Base-by-base conservation (phyloP, 352 stramenopile genomes). In the Pythium sp. region DNA sequence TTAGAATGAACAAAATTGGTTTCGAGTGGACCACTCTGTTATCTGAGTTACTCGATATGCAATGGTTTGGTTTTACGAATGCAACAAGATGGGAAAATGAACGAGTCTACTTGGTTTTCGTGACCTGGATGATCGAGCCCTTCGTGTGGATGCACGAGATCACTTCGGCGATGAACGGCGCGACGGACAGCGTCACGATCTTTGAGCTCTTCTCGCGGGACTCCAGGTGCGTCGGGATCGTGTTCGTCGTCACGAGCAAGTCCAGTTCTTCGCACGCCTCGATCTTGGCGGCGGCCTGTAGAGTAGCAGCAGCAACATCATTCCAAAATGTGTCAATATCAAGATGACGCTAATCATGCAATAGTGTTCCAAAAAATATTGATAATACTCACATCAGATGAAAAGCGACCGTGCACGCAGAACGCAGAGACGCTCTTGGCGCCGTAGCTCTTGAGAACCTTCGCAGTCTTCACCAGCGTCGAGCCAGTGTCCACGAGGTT, bases 61-160 rank as follows among this genome's bases (percentile, higher is more conserved):
- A 24, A 28, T 15, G 41, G 41, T n/a, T 11, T n/a, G 5, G 41
- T 49, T 22, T 49, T 49, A n/a, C 8, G 18, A 22, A n/a, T 51
- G 43, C 43, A 22, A 51, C 18, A 51, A 51, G 43, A 51, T 18
- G 43, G 18, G 18, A 49, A 51, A 51, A 51, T 51, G 43, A 12
- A 43, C 3, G 18, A 5, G 55, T 65, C 71, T 83, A 93, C 71
- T 93, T 93, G 62, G 82, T 93, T 73, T 90, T 91, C 64, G 80
- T 82, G 47, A 91, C 77, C 68, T 93, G 85, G 68, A 91, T 89
- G 67, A 95, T 93, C 58, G 88, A 95, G 74, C 83, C 75, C 71
- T 95, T 95, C 53, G 71, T 89, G 80, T 95, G 88, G 69, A 94
- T 95, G 72, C 84, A 94, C 67, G 86, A 93, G 73, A 95, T 95